Evolutionary conservation across 2,329 filamentous ascomycete species (phyloP).

Genomic region (Trichoderma koningiopsis): DNA sequence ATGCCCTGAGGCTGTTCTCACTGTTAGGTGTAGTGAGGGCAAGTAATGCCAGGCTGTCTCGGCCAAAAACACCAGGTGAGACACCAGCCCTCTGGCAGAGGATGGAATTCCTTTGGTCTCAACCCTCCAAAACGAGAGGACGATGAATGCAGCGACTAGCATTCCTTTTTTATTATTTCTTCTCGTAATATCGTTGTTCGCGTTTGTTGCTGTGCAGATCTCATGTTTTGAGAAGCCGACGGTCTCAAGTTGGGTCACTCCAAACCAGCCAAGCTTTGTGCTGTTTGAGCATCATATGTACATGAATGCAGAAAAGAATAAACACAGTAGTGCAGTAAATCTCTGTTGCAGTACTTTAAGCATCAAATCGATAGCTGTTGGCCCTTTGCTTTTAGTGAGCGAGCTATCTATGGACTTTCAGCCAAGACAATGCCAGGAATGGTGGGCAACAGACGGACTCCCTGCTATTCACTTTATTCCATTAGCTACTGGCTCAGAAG

Average conservation of each 20-base stretch:
- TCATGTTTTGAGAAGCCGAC: background rate
- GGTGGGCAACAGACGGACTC: background rate
- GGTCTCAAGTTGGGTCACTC: background rate
- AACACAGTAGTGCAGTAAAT: background rate
- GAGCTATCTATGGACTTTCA: background rate
- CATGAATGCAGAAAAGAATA: background rate
- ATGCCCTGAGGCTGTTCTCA: background rate
- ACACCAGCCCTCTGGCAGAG: constrained; percentile 1
- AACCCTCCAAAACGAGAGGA: background rate
- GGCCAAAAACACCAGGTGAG: constrained; percentile 3
- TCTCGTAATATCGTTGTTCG: background rate
- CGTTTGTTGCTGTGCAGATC: background rate
- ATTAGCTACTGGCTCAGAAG: background rate
- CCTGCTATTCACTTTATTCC: background rate
- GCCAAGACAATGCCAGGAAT: background rate
- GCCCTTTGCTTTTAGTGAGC: background rate
- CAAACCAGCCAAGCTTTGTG: background rate
- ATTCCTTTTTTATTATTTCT: background rate
- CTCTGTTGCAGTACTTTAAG: background rate
- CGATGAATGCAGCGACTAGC: background rate
- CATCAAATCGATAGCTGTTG: background rate
- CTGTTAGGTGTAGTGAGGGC: background rate
- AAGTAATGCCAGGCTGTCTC: constrained; percentile 5
- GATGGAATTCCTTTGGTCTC: constrained; percentile 8
- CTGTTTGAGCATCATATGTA: background rate